Evolutionary conservation across 495 filamentous ascomycete species (phyloP).

Genomic region (Penicillium silybi): DNA sequence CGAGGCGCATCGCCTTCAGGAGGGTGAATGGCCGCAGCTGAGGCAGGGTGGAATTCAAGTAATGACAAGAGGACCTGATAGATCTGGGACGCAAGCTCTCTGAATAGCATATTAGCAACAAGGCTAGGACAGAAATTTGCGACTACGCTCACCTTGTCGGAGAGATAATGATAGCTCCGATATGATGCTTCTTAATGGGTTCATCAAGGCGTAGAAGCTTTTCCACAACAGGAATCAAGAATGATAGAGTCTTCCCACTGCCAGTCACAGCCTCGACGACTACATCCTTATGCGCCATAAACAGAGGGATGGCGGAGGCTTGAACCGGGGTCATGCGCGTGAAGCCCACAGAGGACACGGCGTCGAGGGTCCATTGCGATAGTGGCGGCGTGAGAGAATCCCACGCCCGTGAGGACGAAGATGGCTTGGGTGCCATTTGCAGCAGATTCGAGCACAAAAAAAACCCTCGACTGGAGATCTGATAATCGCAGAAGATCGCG

Average conservation of each 20-base stretch:
- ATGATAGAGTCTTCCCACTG: conserved; percentile 90
- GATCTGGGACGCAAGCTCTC: conserved; percentile 90
- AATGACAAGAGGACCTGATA: conserved; percentile 74
- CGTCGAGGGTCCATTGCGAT: conserved; percentile 88
- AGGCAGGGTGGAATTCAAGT: conserved; percentile 75
- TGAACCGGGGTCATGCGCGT: conserved; percentile 89
- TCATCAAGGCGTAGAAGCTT: conserved; percentile 72
- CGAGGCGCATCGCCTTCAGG: conserved; percentile 52
- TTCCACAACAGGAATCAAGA: conserved; percentile 84
- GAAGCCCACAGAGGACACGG: conserved; percentile 80
- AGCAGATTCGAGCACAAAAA: neutral
- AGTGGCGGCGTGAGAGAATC: conserved; percentile 70
- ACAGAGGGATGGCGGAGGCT: conserved; percentile 86
- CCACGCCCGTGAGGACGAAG: conserved; percentile 62
- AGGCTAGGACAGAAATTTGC: neutral
- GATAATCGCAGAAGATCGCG: neutral
- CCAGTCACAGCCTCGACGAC: conserved; percentile 97
- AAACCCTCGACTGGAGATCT: neutral
- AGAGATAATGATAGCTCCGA: conserved; percentile 85
- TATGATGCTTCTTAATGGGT: conserved; percentile 79
- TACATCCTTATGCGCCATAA: conserved; percentile 91
- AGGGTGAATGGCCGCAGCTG: conserved; percentile 57
- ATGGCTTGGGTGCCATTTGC: conserved; percentile 37
- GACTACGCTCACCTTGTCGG: conserved; percentile 61
- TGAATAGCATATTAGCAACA: conserved; percentile 21